Percentiles rank a stretch among this genome's conserved stretches.
phyloP scores from a whole-genome alignment of 352 stramenopile species.

The Globisporangium mamillatum region DNA sequence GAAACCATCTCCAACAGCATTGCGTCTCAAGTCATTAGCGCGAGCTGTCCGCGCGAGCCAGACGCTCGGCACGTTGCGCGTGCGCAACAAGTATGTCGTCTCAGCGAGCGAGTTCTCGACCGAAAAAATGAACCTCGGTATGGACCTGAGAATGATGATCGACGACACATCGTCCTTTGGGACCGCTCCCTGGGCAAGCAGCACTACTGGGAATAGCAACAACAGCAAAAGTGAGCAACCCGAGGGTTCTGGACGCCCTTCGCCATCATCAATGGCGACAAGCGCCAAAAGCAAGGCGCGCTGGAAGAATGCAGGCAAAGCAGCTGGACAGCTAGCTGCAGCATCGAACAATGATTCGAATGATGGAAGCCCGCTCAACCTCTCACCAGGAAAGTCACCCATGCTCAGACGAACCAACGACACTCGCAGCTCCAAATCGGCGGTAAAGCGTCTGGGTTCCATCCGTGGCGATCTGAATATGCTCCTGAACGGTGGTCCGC shows the following conservation, averaged over 20 bases:
- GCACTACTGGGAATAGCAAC: neutral
- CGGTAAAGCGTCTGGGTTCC: conserved; percentile 29
- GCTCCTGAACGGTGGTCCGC: conserved; percentile 16
- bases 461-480: conserved; percentile 38
- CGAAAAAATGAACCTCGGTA: conserved; percentile 35
- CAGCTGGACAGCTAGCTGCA: neutral
- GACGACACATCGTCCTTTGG: conserved; percentile 19
- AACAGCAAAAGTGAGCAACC: conserved; percentile 12
- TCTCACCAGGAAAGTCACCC: neutral
- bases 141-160: conserved; percentile 34
- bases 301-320: conserved; percentile 9
- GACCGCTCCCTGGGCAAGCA: conserved; percentile 8
- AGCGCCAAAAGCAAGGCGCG: conserved; percentile 14
- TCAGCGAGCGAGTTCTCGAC: conserved; percentile 36
- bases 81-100: conserved; percentile 37
- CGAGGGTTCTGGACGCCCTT: neutral
- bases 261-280: neutral
- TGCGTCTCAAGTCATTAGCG: conserved; percentile 41
- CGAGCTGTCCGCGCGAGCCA: conserved; percentile 55
- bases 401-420: conserved; percentile 1
- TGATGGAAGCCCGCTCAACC: neutral
- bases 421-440: neutral
- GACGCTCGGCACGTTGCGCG: conserved; percentile 32
- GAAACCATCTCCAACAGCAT: conserved; percentile 38
- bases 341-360: neutral